phyloP scores from a whole-genome alignment of 106 monocot species.

The Triglochin maritima region DNA sequence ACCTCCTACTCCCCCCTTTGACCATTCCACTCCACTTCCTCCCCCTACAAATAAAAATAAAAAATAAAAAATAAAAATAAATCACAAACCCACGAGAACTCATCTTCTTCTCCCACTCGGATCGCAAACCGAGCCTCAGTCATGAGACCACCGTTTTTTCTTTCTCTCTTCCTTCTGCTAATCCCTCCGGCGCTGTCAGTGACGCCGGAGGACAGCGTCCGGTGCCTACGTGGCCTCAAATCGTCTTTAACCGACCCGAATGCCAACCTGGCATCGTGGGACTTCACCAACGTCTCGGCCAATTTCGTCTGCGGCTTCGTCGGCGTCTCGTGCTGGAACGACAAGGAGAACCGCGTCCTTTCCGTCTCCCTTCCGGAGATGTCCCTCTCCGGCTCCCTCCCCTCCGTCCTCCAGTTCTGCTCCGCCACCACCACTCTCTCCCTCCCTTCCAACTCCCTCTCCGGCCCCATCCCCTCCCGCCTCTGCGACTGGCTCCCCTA shows the following conservation, averaged over 20 bases:
- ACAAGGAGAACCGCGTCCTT: conserved; percentile 47
- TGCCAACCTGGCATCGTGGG: conserved; percentile 18
- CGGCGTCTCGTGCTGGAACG: conserved; percentile 56
- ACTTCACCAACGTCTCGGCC: conserved; percentile 22
- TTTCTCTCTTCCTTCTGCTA: background rate
- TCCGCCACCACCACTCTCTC: conserved; percentile 23
- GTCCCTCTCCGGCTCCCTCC: conserved; percentile 38
- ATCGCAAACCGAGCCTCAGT: too few relatives aligned
- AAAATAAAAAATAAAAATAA: too few relatives aligned
- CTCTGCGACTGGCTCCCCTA: conserved; percentile 59
- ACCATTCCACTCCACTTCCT: too few relatives aligned
- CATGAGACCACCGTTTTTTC: background rate
- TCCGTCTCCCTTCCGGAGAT: conserved; percentile 26
- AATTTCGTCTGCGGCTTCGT: conserved; percentile 35
- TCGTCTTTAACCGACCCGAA: background rate
- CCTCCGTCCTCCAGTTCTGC: conserved; percentile 54
- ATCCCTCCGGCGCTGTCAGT: background rate
- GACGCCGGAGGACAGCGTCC: conserved; percentile 9
- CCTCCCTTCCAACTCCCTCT: conserved; percentile 35
- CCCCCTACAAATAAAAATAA: too few relatives aligned
- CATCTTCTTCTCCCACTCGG: too few relatives aligned
- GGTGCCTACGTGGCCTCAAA: conserved; percentile 8
- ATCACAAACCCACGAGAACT: too few relatives aligned
- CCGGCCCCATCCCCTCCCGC: conserved; percentile 32
- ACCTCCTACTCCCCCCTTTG: too few relatives aligned